Base-by-base conservation (phyloP, 768 basidiomycete species). In the Termitomyces sp. region DNA sequence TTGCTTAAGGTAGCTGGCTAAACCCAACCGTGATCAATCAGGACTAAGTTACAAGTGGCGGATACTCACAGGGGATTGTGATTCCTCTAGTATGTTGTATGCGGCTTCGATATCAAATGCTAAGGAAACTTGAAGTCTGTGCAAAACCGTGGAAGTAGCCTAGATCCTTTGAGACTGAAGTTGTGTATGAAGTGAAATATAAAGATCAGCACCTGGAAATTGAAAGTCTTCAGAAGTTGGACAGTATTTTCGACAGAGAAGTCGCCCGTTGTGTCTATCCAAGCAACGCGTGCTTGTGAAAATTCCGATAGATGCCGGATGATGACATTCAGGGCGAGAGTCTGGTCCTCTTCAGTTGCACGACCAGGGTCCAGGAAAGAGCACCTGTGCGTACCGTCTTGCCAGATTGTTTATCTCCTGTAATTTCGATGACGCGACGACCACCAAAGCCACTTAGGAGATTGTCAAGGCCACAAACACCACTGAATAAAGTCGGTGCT, bases 231-330 rank as follows among this genome's bases (percentile, higher is more conserved):
- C 28, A 82, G 58, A 17, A 84, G 61, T 21, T 70, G 63, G 3
- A 68, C 58, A 2, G 82, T 77, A 39, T 74, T 72, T 23, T 81
- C 79, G 0, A 73, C 72, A 37, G 85, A 79, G 65, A 91, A 88
- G 58, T 82, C 82, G 1, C 88, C 87, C 0, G 76, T 77, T 10
- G 85, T 86, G 63, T 92, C 89, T 45, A 92, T 77, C 90, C 90
- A 92, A 5, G 83, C 64, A 1, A 76, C 81, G 49, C 66, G 73
- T 2, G 74, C 67, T n/a, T 74, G 61, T 19, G 59, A 55, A 52
- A 72, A 48, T 17, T 65, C 57, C 2, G 70, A 66, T 4, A 91
- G 77, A 63, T 83, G 76, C 19, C 77, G 75, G 21, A 89, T 68
- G 39, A 80, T 74, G 16, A 86, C 67, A 52, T 88, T 83, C 35